Percentiles rank a stretch among this genome's conserved stretches.
phyloP scores from a whole-genome alignment of 1,284 basidiomycete species.

The Quambalaria eucalypti region DNA sequence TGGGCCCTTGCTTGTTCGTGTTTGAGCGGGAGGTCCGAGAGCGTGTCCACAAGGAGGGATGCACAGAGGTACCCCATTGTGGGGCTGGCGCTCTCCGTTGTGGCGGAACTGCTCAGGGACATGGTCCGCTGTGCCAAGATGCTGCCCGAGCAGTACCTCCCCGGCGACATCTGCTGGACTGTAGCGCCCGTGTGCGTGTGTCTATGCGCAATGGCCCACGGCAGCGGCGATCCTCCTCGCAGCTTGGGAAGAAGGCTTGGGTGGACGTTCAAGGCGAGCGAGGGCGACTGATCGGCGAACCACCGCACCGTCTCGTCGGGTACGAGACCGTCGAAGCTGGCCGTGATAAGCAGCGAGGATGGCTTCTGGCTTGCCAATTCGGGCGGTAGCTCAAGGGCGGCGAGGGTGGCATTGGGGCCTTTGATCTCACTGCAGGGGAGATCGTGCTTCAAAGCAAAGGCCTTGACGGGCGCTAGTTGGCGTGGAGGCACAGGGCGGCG shows the following conservation, averaged over 20 bases:
- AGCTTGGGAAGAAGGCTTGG: constrained; percentile 81
- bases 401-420: background rate
- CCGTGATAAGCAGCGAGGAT: constrained; percentile 64
- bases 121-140: constrained; percentile 8
- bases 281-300: constrained; percentile 58
- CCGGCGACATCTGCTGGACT: constrained; percentile 27
- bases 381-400: background rate
- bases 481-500: no score
- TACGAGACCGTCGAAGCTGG: constrained; percentile 84
- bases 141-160: constrained; percentile 24
- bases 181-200: constrained; percentile 20
- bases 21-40: constrained; percentile 56
- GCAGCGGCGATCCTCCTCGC: constrained; percentile 84
- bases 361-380: constrained; percentile 15
- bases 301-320: constrained; percentile 52
- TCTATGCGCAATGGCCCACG: constrained; percentile 58
- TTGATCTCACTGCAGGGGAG: background rate
- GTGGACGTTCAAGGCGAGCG: constrained; percentile 76
- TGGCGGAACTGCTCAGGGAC: constrained; percentile 51
- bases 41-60: constrained; percentile 60
- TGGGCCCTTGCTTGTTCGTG: constrained; percentile 49
- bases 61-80: constrained; percentile 61
- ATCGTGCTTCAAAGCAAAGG: background rate
- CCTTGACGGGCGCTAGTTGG: background rate
- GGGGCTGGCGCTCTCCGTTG: constrained; percentile 58